Percentiles rank a stretch among this genome's conserved stretches.
phyloP scores from a whole-genome alignment of 2,329 filamentous ascomycete species.

The Colletotrichum horii region DNA sequence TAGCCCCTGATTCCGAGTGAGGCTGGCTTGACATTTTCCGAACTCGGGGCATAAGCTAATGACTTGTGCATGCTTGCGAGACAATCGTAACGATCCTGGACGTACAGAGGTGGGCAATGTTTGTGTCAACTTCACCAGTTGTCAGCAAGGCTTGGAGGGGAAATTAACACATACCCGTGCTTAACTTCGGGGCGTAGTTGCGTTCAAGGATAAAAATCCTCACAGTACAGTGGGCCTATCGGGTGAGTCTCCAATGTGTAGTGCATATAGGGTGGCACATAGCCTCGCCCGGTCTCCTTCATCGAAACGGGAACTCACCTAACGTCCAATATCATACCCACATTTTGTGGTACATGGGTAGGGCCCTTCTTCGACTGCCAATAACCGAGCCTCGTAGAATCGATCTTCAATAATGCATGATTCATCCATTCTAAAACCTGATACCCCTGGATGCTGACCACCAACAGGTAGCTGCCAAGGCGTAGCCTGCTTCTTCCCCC shows the following conservation, averaged over 20 bases:
- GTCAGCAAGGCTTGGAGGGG: not conserved
- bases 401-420: not conserved
- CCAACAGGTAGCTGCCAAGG: not conserved
- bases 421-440: rapidly evolving
- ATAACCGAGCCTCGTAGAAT: not conserved
- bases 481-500: not conserved
- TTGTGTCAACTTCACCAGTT: not conserved
- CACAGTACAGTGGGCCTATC: not conserved
- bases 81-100: not conserved
- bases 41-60: not conserved
- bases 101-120: not conserved
- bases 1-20: not conserved
- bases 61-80: not conserved
- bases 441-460: not conserved
- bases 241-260: not conserved
- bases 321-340: not conserved
- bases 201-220: not conserved
- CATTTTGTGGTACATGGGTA: not conserved
- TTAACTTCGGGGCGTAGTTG: rapidly evolving
- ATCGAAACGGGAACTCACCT: rapidly evolving
- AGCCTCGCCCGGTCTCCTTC: not conserved
- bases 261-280: rapidly evolving
- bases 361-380: rapidly evolving
- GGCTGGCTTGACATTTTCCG: not conserved
- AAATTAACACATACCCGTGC: not conserved